Conservation (phyloP, 1,139 yeast genomes). For the Torulaspora pretoriensis region DNA sequence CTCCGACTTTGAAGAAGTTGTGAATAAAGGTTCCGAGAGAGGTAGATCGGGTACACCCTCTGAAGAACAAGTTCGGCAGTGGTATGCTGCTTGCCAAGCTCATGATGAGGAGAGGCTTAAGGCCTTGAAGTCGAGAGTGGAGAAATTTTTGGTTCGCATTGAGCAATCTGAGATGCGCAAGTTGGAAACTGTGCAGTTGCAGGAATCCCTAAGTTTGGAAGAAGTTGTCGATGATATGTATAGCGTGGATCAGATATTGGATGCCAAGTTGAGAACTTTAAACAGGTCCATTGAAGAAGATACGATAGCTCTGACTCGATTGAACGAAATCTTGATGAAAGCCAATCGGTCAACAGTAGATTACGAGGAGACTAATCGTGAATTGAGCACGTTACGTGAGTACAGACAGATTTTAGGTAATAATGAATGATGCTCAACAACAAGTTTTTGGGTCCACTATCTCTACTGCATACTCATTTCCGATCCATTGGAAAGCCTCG, state of each 20-base stretch:
- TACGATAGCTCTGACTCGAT: constrained; percentile 6
- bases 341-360: constrained; percentile 3
- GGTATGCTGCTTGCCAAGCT: constrained; percentile 9
- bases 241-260: constrained; percentile 20
- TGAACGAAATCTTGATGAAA: constrained; percentile 9
- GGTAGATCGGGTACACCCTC: neutral
- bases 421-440: constrained; percentile 16
- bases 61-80: constrained; percentile 3
- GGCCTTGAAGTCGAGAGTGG: constrained; percentile 5
- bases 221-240: constrained; percentile 20
- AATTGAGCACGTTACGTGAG: constrained; percentile 10
- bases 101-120: constrained; percentile 5
- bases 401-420: constrained; percentile 11
- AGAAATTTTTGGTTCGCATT: constrained; percentile 5
- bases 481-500: constrained; percentile 69
- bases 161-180: constrained; percentile 10
- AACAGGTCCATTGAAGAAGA: constrained; percentile 10
- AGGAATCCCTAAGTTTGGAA: constrained; percentile 21
- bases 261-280: constrained; percentile 13
- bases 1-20: constrained; percentile 8
- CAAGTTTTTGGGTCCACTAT: constrained; percentile 28
- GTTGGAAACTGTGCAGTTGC: constrained; percentile 15
- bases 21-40: constrained; percentile 4
- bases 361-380: neutral
- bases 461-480: constrained; percentile 30